Percentiles rank a stretch among this genome's conserved stretches.
Conservation (phyloP, 2,329 filamentous ascomycete genomes). For the Aspergillus nomiae region DNA sequence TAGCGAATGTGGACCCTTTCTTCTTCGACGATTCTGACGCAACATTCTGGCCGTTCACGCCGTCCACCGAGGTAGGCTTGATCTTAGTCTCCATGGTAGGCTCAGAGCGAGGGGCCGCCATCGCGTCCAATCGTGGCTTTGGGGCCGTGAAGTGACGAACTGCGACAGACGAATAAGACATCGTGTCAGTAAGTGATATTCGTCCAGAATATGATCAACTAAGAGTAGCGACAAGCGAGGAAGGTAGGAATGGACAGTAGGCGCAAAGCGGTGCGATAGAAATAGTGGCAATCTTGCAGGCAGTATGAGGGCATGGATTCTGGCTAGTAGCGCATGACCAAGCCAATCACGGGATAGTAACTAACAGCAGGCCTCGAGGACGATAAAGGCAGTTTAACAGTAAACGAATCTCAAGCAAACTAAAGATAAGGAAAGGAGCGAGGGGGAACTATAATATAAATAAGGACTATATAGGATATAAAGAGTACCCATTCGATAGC, state of each 20-base stretch:
- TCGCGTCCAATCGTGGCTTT: constrained; percentile 70
- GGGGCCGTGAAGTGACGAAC: constrained; percentile 72
- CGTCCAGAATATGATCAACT: constrained; percentile 36
- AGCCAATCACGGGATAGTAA: constrained; percentile 15
- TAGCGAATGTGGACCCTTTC: constrained; percentile 81
- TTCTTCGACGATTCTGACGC: constrained; percentile 49
- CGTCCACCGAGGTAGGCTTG: constrained; percentile 19
- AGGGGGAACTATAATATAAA: background rate
- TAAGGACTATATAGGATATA: constrained; percentile 8
- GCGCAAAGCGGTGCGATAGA: constrained; percentile 86
- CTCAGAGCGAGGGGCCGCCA: constrained; percentile 49
- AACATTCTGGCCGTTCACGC: background rate
- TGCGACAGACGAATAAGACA: constrained; percentile 64
- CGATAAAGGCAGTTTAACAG: background rate
- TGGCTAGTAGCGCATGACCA: constrained; percentile 45
- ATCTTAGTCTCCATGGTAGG: constrained; percentile 27
- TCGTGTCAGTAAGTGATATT: constrained; percentile 51
- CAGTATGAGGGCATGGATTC: constrained; percentile 73
- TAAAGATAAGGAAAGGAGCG: background rate
- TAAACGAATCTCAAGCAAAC: constrained; percentile 3
- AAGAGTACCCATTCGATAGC: constrained; percentile 11
- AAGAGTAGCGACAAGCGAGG: constrained; percentile 75
- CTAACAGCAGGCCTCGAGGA: constrained; percentile 8
- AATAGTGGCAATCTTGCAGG: constrained; percentile 87
- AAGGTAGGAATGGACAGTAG: constrained; percentile 79